These are phyloP conservation scores for Sclerotinia sclerotiorum DNA, from an alignment of 2,329 filamentous ascomycete species.

Conservation along the genomic window DNA sequence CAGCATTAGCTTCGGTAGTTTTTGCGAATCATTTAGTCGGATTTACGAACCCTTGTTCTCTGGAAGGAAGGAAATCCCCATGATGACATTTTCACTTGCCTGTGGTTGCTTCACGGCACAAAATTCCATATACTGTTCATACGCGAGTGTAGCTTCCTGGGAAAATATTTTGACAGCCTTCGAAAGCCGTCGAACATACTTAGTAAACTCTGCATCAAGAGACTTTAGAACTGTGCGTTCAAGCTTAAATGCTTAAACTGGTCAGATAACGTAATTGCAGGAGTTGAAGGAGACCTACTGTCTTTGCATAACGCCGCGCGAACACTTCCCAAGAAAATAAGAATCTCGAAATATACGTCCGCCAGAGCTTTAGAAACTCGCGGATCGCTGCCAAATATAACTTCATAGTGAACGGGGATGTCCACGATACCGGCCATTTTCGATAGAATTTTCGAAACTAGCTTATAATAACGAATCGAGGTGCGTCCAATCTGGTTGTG, in stretches of 20 bases:
- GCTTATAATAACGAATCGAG: conserved; percentile 5
- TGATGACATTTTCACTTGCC: background rate
- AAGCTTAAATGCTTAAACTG: conserved; percentile 17
- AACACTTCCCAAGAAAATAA: conserved; percentile 7
- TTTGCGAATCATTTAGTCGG: background rate
- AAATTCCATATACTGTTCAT: conserved; percentile 1
- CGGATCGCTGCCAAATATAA: conserved; percentile 11
- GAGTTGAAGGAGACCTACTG: conserved; percentile 3
- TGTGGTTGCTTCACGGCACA: conserved; percentile 5
- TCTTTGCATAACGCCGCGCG: conserved; percentile 10
- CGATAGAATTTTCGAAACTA: conserved; percentile 11
- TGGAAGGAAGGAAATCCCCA: background rate
- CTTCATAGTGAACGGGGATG: conserved; percentile 14
- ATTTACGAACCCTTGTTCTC: conserved; percentile 8
- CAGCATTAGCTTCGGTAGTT: conserved; percentile 2
- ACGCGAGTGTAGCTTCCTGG: conserved; percentile 14
- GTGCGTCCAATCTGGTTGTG: conserved; percentile 15
- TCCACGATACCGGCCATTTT: conserved; percentile 13
- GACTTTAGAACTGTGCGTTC: conserved; percentile 15
- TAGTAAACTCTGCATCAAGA: conserved; percentile 12
- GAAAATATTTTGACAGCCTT: conserved; percentile 4
- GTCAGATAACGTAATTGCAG: background rate
- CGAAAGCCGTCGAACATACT: conserved; percentile 15
- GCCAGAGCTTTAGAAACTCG: conserved; percentile 15
- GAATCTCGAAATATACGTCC: conserved; percentile 18